These are phyloP conservation scores for Symmetrospora coprosmae DNA, from an alignment of 768 basidiomycete species.

Conservation along the genomic window DNA sequence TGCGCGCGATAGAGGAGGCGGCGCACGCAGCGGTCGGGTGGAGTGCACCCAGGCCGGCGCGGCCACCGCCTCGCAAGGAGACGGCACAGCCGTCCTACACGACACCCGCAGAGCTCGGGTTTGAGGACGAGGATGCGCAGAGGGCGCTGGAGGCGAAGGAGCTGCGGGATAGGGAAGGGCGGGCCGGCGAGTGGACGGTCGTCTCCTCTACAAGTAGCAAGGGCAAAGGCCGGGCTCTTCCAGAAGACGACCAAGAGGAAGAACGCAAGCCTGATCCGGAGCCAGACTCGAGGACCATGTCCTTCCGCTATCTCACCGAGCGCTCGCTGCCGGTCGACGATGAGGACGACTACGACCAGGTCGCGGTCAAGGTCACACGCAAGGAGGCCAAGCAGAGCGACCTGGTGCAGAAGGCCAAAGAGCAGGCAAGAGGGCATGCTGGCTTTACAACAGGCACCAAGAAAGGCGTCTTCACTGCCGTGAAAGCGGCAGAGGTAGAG, in stretches of 20 bases:
- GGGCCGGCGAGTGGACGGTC: constrained; percentile 64
- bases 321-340: constrained; percentile 45
- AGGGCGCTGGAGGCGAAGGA: constrained; percentile 49
- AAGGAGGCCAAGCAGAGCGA: constrained; percentile 46
- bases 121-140: constrained; percentile 60
- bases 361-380: constrained; percentile 47
- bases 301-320: constrained; percentile 3
- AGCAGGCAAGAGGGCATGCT: background rate
- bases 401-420: constrained; percentile 20
- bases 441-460: constrained; percentile 1
- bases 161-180: constrained; percentile 50
- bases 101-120: constrained; percentile 70
- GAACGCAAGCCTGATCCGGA: constrained; percentile 51
- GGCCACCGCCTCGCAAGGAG: too few relatives aligned
- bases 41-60: constrained; percentile 28
- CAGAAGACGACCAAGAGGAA: constrained; percentile 24
- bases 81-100: constrained; percentile 56
- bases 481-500: constrained; percentile 20
- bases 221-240: constrained; percentile 27
- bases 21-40: constrained; percentile 8
- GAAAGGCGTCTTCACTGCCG: constrained; percentile 19
- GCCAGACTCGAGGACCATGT: constrained; percentile 32
- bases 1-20: constrained; percentile 71
- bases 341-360: constrained; percentile 65
- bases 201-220: constrained; percentile 40